Conservation (phyloP, 2,329 filamentous ascomycete species). For the Colletotrichum simmondsii region DNA sequence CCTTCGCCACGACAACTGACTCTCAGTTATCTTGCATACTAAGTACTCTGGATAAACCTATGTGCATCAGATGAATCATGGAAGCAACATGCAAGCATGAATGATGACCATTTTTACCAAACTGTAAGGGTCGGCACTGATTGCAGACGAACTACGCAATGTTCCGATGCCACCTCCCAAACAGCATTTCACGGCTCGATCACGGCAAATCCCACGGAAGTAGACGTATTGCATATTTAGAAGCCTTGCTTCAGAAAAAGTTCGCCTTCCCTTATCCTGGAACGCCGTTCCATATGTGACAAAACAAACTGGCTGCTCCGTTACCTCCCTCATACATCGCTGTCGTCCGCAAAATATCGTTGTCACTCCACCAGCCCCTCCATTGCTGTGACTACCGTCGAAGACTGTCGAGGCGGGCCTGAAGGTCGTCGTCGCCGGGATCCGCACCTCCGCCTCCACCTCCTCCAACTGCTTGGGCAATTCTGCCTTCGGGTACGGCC, state of each 20-base stretch:
- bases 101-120: neutral
- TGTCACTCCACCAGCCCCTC: neutral
- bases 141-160: constrained; percentile 25
- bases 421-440: constrained; percentile 88
- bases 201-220: neutral
- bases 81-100: neutral
- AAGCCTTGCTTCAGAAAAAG: constrained; percentile 10
- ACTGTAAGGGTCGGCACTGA: neutral
- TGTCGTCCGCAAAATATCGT: neutral
- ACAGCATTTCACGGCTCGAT: neutral
- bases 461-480: constrained; percentile 87
- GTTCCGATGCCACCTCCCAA: constrained; percentile 12
- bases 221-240: neutral
- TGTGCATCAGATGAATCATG: neutral
- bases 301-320: constrained; percentile 28
- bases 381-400: constrained; percentile 57
- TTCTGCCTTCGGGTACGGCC: constrained; percentile 76
- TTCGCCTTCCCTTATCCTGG: constrained; percentile 24
- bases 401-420: constrained; percentile 91
- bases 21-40: neutral
- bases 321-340: constrained; percentile 14
- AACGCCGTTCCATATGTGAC: constrained; percentile 25
- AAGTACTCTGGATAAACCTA: neutral
- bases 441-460: constrained; percentile 67
- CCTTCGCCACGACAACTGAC: neutral